A percentile compares a stretch with the other conserved stretches of the same genome.
Evolutionary conservation across 2,329 filamentous ascomycete species (phyloP).

Genomic region (Cladobotryum protrusum): DNA sequence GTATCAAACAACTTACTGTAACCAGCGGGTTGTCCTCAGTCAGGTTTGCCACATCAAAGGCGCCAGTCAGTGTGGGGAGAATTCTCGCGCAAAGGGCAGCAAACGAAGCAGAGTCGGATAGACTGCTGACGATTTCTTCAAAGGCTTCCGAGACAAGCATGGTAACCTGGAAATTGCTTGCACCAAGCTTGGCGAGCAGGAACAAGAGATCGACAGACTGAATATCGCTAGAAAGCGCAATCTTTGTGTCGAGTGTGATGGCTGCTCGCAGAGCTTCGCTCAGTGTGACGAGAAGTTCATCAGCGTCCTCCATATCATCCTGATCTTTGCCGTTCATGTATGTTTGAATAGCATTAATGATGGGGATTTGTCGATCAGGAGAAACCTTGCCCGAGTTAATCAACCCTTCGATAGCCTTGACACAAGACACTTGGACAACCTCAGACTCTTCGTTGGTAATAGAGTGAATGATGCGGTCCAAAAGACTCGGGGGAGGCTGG

Average conservation of each 20-base stretch:
- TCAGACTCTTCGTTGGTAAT: constrained; percentile 73
- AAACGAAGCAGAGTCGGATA: constrained; percentile 65
- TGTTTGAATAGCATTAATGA: constrained; percentile 58
- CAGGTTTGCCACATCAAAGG: constrained; percentile 80
- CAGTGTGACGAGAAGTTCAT: constrained; percentile 86
- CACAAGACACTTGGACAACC: constrained; percentile 85
- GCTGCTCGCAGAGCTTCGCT: constrained; percentile 80
- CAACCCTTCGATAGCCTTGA: constrained; percentile 73
- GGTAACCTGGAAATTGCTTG: constrained; percentile 84
- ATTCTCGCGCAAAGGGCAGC: constrained; percentile 77
- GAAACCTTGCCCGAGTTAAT: constrained; percentile 47
- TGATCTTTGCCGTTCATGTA: constrained; percentile 79
- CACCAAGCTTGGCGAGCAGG: constrained; percentile 79
- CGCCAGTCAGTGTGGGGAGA: constrained; percentile 77
- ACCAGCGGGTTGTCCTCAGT: constrained; percentile 81
- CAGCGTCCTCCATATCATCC: constrained; percentile 76
- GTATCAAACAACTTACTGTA: constrained; percentile 46
- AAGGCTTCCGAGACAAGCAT: constrained; percentile 86
- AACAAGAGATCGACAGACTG: constrained; percentile 80
- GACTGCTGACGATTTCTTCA: constrained; percentile 71
- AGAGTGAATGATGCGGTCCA: constrained; percentile 68
- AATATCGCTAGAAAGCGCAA: constrained; percentile 65
- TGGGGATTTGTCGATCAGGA: constrained; percentile 51
- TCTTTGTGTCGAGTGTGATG: constrained; percentile 70
- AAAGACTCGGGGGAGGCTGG: constrained; percentile 55